These are phyloP conservation scores for Sporothrix euskadiensis DNA, from an alignment of 2,329 filamentous ascomycete genomes.

Conservation along the genomic window DNA sequence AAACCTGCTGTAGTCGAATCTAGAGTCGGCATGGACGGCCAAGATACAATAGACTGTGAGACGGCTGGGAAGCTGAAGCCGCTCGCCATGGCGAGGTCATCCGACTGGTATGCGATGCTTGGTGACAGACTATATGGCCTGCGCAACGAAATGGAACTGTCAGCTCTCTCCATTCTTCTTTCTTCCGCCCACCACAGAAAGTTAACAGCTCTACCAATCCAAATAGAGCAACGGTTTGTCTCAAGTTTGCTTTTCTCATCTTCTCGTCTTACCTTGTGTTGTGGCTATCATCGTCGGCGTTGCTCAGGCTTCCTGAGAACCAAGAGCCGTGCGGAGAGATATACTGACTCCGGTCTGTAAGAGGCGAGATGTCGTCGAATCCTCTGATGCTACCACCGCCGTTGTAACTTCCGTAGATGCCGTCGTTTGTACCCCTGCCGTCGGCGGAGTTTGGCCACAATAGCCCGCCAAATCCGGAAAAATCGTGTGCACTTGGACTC, in stretches of 20 bases:
- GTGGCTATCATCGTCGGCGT: not conserved
- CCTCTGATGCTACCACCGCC: not conserved
- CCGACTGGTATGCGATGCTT: not conserved
- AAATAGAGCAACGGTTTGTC: not conserved
- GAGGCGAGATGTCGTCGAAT: not conserved
- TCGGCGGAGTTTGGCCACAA: not conserved
- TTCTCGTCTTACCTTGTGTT: not conserved
- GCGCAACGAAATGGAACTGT: not conserved
- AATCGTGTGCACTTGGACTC: not conserved
- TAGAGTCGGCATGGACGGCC: not conserved
- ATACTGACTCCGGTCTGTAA: not conserved
- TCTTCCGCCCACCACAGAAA: too few relatives aligned
- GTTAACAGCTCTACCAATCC: not conserved
- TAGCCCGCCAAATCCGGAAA: not conserved
- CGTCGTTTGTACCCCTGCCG: not conserved
- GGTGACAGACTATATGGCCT: conserved; percentile 5
- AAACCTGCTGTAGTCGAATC: not conserved
- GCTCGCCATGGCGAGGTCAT: not conserved
- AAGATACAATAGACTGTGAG: not conserved
- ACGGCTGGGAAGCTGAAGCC: not conserved
- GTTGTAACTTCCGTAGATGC: conserved; percentile 4
- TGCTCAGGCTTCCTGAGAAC: not conserved
- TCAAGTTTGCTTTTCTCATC: not conserved
- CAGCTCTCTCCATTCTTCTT: not conserved
- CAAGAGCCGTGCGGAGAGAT: not conserved